Evolutionary conservation across 352 stramenopile species (phyloP).

Genomic region (Globisporangium orthogonon): DNA sequence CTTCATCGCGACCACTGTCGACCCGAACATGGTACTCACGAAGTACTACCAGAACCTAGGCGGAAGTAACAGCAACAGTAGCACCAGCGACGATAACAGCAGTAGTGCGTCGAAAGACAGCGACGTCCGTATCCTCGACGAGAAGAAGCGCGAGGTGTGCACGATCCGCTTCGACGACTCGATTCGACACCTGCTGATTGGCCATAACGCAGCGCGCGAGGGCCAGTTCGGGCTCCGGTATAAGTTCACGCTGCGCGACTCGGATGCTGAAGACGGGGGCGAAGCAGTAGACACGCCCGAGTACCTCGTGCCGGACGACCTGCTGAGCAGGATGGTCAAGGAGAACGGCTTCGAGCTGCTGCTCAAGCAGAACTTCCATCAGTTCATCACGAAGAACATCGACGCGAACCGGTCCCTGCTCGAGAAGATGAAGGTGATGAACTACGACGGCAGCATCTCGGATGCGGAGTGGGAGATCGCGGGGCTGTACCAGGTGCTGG

Average conservation of each 20-base stretch:
- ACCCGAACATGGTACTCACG: conserved; percentile 89
- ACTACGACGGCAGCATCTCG: conserved; percentile 77
- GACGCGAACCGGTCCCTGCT: conserved; percentile 64
- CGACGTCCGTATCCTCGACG: conserved; percentile 63
- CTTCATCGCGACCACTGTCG: conserved; percentile 97
- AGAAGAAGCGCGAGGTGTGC: conserved; percentile 74
- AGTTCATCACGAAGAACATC: conserved; percentile 71
- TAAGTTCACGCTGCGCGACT: conserved; percentile 87
- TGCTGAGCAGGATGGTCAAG: conserved; percentile 53
- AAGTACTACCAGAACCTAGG: conserved; percentile 69
- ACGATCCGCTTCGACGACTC: conserved; percentile 67
- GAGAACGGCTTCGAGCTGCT: conserved; percentile 79
- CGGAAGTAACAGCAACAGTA: background rate
- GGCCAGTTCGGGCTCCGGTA: conserved; percentile 85
- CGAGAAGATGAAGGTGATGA: conserved; percentile 86
- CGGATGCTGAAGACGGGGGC: conserved; percentile 47
- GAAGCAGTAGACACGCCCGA: conserved; percentile 87
- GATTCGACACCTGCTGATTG: conserved; percentile 37
- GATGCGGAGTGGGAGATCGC: conserved; percentile 85
- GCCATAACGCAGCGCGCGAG: conserved; percentile 25
- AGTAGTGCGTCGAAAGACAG: conserved; percentile 16
- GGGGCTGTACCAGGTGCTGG: conserved; percentile 80
- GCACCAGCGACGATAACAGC: conserved; percentile 16
- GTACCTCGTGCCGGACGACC: conserved; percentile 87
- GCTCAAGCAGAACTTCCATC: conserved; percentile 83